These are phyloP conservation scores for Cyberlindnera sargentensis DNA, from an alignment of 805 yeast species.

Conservation along the genomic window DNA sequence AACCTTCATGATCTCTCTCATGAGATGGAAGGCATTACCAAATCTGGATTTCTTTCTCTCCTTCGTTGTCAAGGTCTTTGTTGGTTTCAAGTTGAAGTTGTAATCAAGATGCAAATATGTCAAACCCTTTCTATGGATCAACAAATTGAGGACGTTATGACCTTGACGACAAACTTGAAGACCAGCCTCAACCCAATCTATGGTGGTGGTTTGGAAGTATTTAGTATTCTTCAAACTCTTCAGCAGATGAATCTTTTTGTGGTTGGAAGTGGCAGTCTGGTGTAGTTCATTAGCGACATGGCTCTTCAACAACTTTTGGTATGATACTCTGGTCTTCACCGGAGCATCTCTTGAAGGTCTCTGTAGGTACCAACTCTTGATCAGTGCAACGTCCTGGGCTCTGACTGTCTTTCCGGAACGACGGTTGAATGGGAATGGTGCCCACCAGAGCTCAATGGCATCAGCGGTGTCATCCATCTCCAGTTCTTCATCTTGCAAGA, in stretches of 20 bases:
- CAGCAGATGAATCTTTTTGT: slow-evolving; percentile 51
- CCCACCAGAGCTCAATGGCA: slow-evolving; percentile 67
- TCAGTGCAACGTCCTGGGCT: slow-evolving; percentile 84
- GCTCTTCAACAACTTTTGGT: slow-evolving; percentile 80
- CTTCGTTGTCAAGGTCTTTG: slow-evolving; percentile 91
- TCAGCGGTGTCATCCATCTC: slow-evolving; percentile 39
- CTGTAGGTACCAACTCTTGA: slow-evolving; percentile 76
- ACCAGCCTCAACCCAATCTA: slow-evolving; percentile 99
- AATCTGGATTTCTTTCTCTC: slow-evolving; percentile 94
- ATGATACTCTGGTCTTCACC: slow-evolving; percentile 75
- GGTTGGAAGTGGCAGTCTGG: slow-evolving; percentile 33
- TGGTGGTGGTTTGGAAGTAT: slow-evolving; percentile 82
- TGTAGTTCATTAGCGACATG: slow-evolving; percentile 69
- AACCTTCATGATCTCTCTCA: slow-evolving; percentile 82
- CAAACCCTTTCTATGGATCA: slow-evolving; percentile 85
- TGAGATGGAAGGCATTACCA: slow-evolving; percentile 92
- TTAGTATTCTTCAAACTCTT: slow-evolving; percentile 69
- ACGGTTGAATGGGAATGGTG: slow-evolving; percentile 80
- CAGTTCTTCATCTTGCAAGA: slow-evolving; percentile 39
- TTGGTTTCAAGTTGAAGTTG: slow-evolving; percentile 92
- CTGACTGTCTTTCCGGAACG: slow-evolving; percentile 66
- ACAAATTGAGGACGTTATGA: slow-evolving; percentile 80
- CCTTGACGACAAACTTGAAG: slow-evolving; percentile 91
- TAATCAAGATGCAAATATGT: slow-evolving; percentile 92
- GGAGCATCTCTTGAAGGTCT: slow-evolving; percentile 57